Conservation (phyloP, 495 filamentous ascomycete genomes). For the Xylona heveae region DNA sequence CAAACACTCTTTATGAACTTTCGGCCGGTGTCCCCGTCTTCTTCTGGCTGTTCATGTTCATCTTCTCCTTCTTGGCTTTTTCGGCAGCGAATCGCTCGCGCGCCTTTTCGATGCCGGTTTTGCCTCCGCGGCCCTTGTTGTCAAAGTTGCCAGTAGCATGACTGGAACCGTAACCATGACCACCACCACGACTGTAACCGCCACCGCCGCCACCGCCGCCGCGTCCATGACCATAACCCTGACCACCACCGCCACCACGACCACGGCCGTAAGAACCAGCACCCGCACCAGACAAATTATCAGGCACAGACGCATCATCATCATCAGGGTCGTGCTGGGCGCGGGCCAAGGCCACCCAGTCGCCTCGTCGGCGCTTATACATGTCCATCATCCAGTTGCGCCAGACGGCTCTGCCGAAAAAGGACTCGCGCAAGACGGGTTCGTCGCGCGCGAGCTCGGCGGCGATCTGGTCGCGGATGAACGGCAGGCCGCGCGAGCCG, state of each 20-base stretch:
- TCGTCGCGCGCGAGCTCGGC: constrained; percentile 41
- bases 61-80: constrained; percentile 10
- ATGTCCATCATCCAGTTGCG: constrained; percentile 81
- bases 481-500: constrained; percentile 39
- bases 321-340: too few species aligned
- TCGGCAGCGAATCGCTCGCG: constrained; percentile 14
- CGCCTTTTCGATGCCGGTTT: constrained; percentile 13
- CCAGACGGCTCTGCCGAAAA: constrained; percentile 68
- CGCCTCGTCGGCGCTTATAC: constrained; percentile 42
- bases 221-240: neutral
- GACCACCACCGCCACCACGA: neutral
- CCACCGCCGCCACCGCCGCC: constrained; percentile 2
- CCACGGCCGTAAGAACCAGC: neutral
- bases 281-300: too few species aligned
- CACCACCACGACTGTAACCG: neutral
- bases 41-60: too few species aligned
- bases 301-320: too few species aligned
- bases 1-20: too few species aligned
- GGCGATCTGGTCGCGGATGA: constrained; percentile 45
- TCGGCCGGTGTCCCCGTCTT: too few species aligned
- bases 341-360: constrained; percentile 61
- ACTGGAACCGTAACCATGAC: neutral
- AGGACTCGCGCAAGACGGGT: constrained; percentile 43
- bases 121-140: neutral
- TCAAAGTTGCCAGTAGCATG: neutral